These are phyloP conservation scores for Xylariaceae sp. DNA, from an alignment of 2,329 filamentous ascomycete genomes.

Conservation along the genomic window DNA sequence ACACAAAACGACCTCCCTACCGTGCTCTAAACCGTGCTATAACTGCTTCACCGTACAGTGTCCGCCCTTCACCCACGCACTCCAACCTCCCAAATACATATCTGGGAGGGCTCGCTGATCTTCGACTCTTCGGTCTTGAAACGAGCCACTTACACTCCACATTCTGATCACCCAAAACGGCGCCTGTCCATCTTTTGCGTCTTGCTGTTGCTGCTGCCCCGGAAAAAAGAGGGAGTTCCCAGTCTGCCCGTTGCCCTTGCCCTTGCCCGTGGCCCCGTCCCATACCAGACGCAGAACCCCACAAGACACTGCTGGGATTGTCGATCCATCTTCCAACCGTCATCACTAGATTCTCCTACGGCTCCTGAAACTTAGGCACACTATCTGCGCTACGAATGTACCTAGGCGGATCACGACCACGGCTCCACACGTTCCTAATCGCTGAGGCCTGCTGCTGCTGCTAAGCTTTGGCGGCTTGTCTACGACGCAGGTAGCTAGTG, in stretches of 20 bases:
- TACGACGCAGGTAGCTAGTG: constrained; percentile 11
- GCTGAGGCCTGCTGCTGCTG: constrained; percentile 32
- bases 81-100: constrained; percentile 28
- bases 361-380: constrained; percentile 18
- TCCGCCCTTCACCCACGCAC: constrained; percentile 21
- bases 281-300: constrained; percentile 20
- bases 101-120: constrained; percentile 34
- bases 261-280: neutral
- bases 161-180: constrained; percentile 34
- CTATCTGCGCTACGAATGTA: neutral
- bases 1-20: constrained; percentile 10
- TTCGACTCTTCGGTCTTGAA: constrained; percentile 35
- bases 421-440: constrained; percentile 40
- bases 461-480: constrained; percentile 40
- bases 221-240: constrained; percentile 24
- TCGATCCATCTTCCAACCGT: constrained; percentile 50
- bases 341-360: constrained; percentile 39
- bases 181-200: constrained; percentile 29
- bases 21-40: constrained; percentile 15
- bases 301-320: constrained; percentile 47
- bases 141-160: constrained; percentile 35
- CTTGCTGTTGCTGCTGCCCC: constrained; percentile 35
- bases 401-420: constrained; percentile 25
- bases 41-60: constrained; percentile 19
- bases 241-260: too few relatives aligned